These are phyloP conservation scores for Kokia cookei DNA, from an alignment of 441 rosid genomes.

Conservation along the genomic window DNA sequence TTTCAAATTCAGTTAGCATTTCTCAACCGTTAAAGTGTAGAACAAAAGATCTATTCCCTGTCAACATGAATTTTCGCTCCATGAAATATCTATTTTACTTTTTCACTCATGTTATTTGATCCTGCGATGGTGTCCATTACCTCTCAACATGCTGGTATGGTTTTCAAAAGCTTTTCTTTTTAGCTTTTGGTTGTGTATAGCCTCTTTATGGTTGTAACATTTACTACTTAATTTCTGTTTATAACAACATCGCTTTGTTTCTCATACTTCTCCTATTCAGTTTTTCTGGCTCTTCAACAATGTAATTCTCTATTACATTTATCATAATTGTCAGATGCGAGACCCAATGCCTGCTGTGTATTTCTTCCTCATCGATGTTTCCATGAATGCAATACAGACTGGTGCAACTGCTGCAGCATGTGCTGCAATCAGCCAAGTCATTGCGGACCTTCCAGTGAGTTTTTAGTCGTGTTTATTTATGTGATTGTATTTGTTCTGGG, in stretches of 20 bases:
- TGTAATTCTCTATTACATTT: conserved; percentile 5
- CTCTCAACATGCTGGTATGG: neutral
- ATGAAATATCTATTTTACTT: neutral
- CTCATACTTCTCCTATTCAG: neutral
- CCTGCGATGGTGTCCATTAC: neutral
- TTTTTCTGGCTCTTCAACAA: neutral
- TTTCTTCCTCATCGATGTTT: conserved; percentile 89
- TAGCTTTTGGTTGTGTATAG: neutral
- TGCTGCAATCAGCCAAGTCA: conserved; percentile 82
- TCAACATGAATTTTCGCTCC: neutral
- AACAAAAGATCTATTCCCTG: neutral
- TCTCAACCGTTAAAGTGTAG: neutral
- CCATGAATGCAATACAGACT: conserved; percentile 86
- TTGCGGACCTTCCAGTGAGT: conserved; percentile 89
- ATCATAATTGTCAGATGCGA: conserved; percentile 53
- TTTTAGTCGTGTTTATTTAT: neutral
- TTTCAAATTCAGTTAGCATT: neutral
- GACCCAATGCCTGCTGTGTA: conserved; percentile 95
- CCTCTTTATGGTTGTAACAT: neutral
- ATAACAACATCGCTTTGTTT: neutral
- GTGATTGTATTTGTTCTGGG: neutral
- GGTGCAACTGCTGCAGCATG: conserved; percentile 98
- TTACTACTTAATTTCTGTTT: neutral
- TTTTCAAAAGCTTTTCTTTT: neutral
- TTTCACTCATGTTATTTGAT: neutral